phyloP scores from a whole-genome alignment of 148 eudicot genomes.

The Camellia granthamiana region DNA sequence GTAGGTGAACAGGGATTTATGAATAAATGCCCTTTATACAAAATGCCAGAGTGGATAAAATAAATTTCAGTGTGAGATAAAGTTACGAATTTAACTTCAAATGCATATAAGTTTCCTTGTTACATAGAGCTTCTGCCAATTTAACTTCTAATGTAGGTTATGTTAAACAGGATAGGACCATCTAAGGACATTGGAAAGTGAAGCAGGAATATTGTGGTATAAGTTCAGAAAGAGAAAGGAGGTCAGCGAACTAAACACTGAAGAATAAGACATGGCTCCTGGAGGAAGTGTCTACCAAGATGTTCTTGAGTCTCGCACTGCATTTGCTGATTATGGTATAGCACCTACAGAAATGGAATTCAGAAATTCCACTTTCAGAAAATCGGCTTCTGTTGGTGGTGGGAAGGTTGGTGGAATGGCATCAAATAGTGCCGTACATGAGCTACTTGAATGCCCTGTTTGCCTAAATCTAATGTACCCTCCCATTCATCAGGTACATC shows the following conservation, averaged over 20 bases:
- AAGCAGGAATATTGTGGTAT: slow-evolving; percentile 6
- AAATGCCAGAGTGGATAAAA: neutral
- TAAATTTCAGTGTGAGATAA: neutral
- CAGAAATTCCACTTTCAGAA: slow-evolving; percentile 33
- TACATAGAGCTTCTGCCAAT: neutral
- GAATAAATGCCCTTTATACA: no score
- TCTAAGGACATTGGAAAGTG: neutral
- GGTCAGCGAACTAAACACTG: neutral
- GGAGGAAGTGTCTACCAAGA: slow-evolving; percentile 37
- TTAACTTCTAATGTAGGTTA: neutral
- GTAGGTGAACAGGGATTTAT: no score
- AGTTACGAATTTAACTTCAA: neutral
- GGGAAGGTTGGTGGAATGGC: slow-evolving; percentile 33
- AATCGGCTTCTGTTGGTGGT: slow-evolving; percentile 19
- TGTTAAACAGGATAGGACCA: neutral
- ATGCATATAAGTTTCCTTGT: neutral
- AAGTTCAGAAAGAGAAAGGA: slow-evolving; percentile 6
- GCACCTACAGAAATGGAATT: slow-evolving; percentile 31
- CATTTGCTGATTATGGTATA: slow-evolving; percentile 34
- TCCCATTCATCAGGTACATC: slow-evolving; percentile 59
- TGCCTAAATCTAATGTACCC: slow-evolving; percentile 60
- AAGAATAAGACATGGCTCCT: slow-evolving; percentile 39
- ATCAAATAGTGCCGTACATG: slow-evolving; percentile 43
- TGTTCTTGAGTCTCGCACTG: slow-evolving; percentile 31
- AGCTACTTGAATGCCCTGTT: slow-evolving; percentile 67